Conservation (phyloP, 495 filamentous ascomycete genomes). For the Neurospora pannonica region DNA sequence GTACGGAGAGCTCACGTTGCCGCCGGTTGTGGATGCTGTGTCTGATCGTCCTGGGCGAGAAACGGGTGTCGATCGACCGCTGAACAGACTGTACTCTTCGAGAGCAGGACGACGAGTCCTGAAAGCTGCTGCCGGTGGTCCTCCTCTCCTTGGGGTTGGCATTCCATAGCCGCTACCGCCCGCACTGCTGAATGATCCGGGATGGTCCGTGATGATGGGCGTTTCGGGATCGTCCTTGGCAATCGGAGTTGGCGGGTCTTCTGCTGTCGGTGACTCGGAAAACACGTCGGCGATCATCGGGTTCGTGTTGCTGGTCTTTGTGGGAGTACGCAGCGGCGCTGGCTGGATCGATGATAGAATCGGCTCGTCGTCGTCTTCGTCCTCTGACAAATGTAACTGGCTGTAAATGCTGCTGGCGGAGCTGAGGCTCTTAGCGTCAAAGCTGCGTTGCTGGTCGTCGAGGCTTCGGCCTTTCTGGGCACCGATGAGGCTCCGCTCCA, state of each 20-base stretch:
- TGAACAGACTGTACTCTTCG: conserved; percentile 19
- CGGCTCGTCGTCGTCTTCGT: conserved; percentile 11
- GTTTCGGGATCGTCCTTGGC: background rate
- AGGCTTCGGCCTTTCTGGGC: conserved; percentile 16
- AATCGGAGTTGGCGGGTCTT: background rate
- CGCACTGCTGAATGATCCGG: background rate
- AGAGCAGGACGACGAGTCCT: conserved; percentile 15
- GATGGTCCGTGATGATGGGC: background rate
- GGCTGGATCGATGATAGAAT: conserved; percentile 16
- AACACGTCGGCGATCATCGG: background rate
- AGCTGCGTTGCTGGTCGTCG: conserved; percentile 14
- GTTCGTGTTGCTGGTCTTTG: background rate
- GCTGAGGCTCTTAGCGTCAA: conserved; percentile 7
- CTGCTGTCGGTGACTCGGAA: background rate
- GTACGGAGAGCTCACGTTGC: background rate
- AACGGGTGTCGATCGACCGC: background rate
- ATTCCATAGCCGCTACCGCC: background rate
- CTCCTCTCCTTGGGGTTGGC: background rate
- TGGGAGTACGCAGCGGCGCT: conserved; percentile 12
- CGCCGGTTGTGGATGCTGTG: background rate
- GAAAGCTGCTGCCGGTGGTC: background rate
- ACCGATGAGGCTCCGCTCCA: conserved; percentile 20
- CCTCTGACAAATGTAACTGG: background rate
- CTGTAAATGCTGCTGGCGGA: background rate
- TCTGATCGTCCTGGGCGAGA: background rate